Base-by-base conservation (phyloP, 2,329 filamentous ascomycete species). In the Colletotrichum sp. region DNA sequence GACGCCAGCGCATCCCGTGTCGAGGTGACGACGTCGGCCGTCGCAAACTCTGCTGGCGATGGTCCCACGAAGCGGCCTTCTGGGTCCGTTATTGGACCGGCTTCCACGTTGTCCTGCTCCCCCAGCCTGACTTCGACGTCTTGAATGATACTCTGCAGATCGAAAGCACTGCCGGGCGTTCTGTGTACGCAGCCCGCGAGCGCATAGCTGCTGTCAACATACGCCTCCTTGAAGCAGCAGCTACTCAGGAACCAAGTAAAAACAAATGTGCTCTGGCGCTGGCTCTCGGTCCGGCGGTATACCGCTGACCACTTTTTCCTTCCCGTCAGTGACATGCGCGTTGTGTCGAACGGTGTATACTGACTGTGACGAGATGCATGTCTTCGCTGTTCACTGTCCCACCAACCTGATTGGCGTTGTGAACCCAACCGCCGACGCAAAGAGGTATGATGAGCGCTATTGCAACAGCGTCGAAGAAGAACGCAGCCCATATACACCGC, bases 211-310 rank as follows among this genome's bases (percentile, higher is more conserved):
- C 25, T 2, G 8, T 60, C 16, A 1, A 16, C 19, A n/a, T 61
- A n/a, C 1, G 28, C 12, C 60, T 71, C 59, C 13, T 34, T 30
- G 36, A 65, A 74, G 52, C 72, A 74, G 32, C 16, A 52, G 68
- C 72, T 74, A 52, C 68, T 67, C 22, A 74, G 13, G 30, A 63
- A 71, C 68, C 72, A 74, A n/a, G 57, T 60, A 15, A 71, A 19
- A 32, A 34, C 36, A 36, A 74, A 66, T 6, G 72, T 74, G 34
- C 44, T 74, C 32, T 52, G 39, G 48, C 28, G 32, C 27, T 25
- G 59, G 15, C 55, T 65, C 12, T 30, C n/a, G 3, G 22, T 64
- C 19, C 72, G 59, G 19, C 34, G 61, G 15, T 52, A 74, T 30
- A 48, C n/a, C 9, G 61, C 60, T 5, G 72, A 74, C 72, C 72